Conservation (phyloP, 352 stramenopile genomes). For the Pythium phragmitis region DNA sequence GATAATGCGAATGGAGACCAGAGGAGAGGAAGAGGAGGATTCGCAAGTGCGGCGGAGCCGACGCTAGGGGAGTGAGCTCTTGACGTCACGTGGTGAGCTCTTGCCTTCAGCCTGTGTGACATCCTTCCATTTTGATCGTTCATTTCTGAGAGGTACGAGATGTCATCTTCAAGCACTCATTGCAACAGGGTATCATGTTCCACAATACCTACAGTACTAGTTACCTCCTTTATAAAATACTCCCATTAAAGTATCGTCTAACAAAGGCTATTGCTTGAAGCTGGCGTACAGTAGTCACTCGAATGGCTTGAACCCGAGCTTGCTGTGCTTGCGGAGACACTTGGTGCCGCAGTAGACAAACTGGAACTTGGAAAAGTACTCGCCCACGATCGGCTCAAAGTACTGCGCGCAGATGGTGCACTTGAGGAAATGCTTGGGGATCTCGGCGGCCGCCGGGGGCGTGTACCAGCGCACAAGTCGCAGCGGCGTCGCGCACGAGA, state of each 20-base stretch:
- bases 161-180: constrained; percentile 10
- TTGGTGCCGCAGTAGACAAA: constrained; percentile 85
- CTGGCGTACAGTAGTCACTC: not conserved
- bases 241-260: not conserved
- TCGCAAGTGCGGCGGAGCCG: not conserved
- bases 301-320: constrained; percentile 44
- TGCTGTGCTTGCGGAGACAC: constrained; percentile 74
- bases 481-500: constrained; percentile 46
- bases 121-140: constrained; percentile 9
- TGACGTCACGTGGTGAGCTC: not conserved
- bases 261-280: not conserved
- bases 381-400: constrained; percentile 83
- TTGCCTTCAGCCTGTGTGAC: constrained; percentile 12
- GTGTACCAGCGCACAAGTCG: constrained; percentile 63
- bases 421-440: constrained; percentile 71
- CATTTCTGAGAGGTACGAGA: constrained; percentile 8
- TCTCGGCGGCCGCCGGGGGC: constrained; percentile 42
- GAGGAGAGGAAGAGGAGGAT: constrained; percentile 1
- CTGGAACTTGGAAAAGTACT: constrained; percentile 87
- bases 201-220: not conserved
- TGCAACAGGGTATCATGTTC: constrained; percentile 16
- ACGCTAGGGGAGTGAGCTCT: not conserved
- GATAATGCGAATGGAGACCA: not conserved
- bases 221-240: not conserved
- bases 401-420: constrained; percentile 71